Evolutionary conservation across 108 stramenopile genomes (phyloP).

Genomic region (Pseudonitzschia multiseries): DNA sequence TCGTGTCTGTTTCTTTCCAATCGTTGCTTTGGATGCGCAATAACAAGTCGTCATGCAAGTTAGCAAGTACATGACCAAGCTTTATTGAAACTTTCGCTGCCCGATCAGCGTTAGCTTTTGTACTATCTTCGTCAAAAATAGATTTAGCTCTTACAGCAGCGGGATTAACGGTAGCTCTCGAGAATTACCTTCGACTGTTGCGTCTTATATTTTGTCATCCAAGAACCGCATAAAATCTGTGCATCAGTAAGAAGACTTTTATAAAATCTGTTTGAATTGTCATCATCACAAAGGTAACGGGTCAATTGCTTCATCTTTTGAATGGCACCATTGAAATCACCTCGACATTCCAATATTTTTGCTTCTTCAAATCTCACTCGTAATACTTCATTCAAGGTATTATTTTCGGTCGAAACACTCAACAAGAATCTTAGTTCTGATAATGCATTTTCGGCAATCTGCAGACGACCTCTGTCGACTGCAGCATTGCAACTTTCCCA

Average conservation of each 20-base stretch:
- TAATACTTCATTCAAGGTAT: slow-evolving; percentile 27
- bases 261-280: not conserved
- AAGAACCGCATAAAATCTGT: slow-evolving; percentile 56
- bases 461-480: slow-evolving; percentile 38
- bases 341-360: slow-evolving; percentile 51
- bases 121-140: slow-evolving; percentile 26
- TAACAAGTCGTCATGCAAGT: slow-evolving; percentile 48
- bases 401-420: not conserved
- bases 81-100: slow-evolving; percentile 48
- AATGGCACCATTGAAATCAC: slow-evolving; percentile 61
- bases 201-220: slow-evolving; percentile 76
- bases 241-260: slow-evolving; percentile 40
- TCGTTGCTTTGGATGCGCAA: slow-evolving; percentile 57
- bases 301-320: slow-evolving; percentile 54
- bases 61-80: slow-evolving; percentile 60
- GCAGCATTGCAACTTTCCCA: slow-evolving; percentile 45
- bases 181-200: slow-evolving; percentile 61
- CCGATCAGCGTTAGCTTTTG: slow-evolving; percentile 23
- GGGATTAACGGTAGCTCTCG: slow-evolving; percentile 60
- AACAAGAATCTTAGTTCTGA: slow-evolving; percentile 12
- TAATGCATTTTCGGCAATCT: slow-evolving; percentile 39
- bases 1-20: slow-evolving; percentile 57
- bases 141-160: slow-evolving; percentile 45
- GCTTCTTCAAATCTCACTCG: slow-evolving; percentile 74
- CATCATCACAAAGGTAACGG: slow-evolving; percentile 39